phyloP scores from a whole-genome alignment of 306 rosid genomes.

The Fragaria ananassa region DNA sequence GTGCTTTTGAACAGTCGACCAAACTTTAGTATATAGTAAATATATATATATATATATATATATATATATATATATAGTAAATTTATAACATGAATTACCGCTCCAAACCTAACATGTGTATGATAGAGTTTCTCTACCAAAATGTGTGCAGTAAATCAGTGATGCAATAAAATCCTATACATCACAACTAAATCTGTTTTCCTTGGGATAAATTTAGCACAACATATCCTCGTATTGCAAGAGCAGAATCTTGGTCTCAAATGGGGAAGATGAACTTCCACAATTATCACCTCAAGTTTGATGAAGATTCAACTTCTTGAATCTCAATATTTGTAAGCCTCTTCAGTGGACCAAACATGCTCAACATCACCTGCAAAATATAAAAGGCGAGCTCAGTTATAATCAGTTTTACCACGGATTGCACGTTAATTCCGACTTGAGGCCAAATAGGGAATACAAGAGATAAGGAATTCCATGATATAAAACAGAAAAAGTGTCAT shows the following conservation, averaged over 20 bases:
- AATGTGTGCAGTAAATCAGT: not conserved
- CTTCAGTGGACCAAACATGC: constrained; percentile 78
- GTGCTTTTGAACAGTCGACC: too few species aligned
- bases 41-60: too few species aligned
- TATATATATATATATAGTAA: too few species aligned
- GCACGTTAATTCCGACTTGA: too few species aligned
- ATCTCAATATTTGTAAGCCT: constrained; percentile 34
- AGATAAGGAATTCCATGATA: not conserved
- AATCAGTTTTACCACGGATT: not conserved
- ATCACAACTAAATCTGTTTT: not conserved
- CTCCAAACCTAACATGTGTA: too few species aligned
- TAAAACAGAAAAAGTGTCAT: not conserved
- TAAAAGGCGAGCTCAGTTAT: constrained; percentile 2
- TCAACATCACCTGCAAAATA: constrained; percentile 65
- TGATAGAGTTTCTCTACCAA: not conserved
- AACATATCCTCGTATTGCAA: not conserved
- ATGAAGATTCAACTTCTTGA: constrained; percentile 34
- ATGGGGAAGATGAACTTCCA: not conserved
- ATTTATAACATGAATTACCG: too few species aligned
- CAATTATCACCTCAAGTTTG: constrained; percentile 22
- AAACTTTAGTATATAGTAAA: too few species aligned
- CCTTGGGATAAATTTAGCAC: not conserved
- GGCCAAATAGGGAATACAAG: not conserved
- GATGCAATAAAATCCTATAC: not conserved
- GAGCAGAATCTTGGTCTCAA: not conserved